Evolutionary conservation across 2,329 filamentous ascomycete species (phyloP).

Genomic region (Aureobasidium namibiae): DNA sequence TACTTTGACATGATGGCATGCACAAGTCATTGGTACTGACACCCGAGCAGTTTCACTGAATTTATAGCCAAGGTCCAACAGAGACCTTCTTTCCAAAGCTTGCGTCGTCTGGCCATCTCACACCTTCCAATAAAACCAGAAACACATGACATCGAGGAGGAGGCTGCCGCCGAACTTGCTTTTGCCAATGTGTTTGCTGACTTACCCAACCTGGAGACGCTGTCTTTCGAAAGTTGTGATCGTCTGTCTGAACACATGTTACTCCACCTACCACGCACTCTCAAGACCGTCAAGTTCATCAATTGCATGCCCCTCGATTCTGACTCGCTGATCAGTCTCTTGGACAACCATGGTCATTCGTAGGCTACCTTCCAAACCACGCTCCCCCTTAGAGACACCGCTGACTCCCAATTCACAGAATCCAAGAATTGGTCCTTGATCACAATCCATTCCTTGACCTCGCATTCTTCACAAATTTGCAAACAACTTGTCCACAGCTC

Average conservation of each 20-base stretch:
- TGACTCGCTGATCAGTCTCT: conserved; percentile 55
- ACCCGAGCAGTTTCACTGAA: not conserved
- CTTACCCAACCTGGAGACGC: conserved; percentile 56
- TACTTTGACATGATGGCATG: conserved; percentile 25
- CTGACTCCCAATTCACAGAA: conserved; percentile 24
- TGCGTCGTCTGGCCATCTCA: conserved; percentile 14
- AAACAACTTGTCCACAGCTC: conserved; percentile 60
- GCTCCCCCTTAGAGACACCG: not conserved
- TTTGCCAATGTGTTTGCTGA: conserved; percentile 19
- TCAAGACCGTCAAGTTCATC: conserved; percentile 62
- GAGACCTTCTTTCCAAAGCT: conserved; percentile 14
- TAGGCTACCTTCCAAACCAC: not conserved
- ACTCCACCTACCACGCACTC: conserved; percentile 55
- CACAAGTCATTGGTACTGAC: not conserved
- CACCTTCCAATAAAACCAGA: conserved; percentile 9
- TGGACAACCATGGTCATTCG: conserved; percentile 55
- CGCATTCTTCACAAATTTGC: conserved; percentile 62
- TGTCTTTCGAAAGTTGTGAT: conserved; percentile 69
- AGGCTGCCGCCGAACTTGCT: conserved; percentile 12
- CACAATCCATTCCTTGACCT: conserved; percentile 75
- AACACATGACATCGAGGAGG: conserved; percentile 7
- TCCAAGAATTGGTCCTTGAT: conserved; percentile 61
- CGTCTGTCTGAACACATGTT: conserved; percentile 62
- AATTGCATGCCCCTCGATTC: conserved; percentile 73
- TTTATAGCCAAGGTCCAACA: not conserved